Percentiles rank a stretch among this genome's conserved stretches.
Evolutionary conservation across 768 basidiomycete species (phyloP).

Genomic region (Lactifluus pinguis): DNA sequence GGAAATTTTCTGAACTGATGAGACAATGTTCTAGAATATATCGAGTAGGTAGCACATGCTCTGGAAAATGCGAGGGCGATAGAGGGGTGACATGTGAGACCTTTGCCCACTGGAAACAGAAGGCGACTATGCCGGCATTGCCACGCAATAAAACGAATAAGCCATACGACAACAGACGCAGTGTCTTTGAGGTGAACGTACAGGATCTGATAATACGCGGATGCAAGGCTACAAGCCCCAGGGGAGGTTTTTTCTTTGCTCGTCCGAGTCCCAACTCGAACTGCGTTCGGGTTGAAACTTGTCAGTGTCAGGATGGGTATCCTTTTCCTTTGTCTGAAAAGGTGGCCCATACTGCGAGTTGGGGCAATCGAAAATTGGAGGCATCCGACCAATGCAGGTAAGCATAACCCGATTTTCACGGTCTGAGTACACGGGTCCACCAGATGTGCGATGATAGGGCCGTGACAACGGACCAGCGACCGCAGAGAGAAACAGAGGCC

Average conservation of each 20-base stretch:
- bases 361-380: neutral
- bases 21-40: neutral
- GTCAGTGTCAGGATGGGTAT: too few species aligned
- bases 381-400: neutral
- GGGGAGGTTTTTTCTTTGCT: neutral
- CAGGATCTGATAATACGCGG: too few species aligned
- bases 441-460: too few species aligned
- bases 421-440: neutral
- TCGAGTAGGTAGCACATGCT: neutral
- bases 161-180: neutral
- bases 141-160: neutral
- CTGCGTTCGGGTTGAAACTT: too few species aligned
- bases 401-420: neutral
- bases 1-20: neutral
- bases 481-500: neutral
- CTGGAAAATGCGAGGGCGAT: neutral
- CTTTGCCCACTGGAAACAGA: neutral
- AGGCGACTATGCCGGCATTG: neutral
- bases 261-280: neutral
- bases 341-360: neutral
- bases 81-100: neutral
- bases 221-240: neutral
- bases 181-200: neutral
- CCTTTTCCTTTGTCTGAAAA: neutral
- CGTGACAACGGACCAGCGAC: neutral